Conservation (phyloP, 768 basidiomycete species). For the Russula emetica region DNA sequence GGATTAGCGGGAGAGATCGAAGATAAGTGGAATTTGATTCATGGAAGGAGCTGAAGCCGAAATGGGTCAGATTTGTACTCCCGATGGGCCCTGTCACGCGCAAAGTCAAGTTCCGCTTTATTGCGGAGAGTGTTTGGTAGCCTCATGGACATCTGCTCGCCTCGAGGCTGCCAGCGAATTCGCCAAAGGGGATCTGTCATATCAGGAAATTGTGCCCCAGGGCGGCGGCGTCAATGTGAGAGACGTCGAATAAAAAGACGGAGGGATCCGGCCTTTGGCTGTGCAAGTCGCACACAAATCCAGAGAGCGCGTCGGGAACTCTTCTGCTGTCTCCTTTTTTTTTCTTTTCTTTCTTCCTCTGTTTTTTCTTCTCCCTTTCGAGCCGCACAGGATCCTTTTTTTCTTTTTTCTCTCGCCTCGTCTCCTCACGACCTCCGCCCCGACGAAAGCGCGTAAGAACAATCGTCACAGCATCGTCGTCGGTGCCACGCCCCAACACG, state of each 20-base stretch:
- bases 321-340: neutral
- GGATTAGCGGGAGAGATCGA: slow-evolving; percentile 19
- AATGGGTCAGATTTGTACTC: slow-evolving; percentile 13
- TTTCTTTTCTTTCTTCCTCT: neutral
- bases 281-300: slow-evolving; percentile 12
- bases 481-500: too few species aligned
- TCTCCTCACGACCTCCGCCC: neutral
- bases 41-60: slow-evolving; percentile 3
- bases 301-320: neutral
- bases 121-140: slow-evolving; percentile 16
- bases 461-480: too few species aligned
- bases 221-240: neutral
- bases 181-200: neutral
- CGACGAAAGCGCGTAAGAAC: neutral
- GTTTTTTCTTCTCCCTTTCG: neutral
- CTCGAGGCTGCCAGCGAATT: slow-evolving; percentile 2
- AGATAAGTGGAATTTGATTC: slow-evolving; percentile 20
- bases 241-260: slow-evolving; percentile 11
- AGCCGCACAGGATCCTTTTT: too few species aligned
- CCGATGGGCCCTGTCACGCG: slow-evolving; percentile 1
- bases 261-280: slow-evolving; percentile 18
- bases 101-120: neutral
- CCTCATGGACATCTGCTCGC: slow-evolving; percentile 10
- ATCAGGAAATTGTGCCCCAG: neutral
- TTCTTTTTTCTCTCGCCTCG: neutral